Evolutionary conservation across 176 grass and related monocot species (phyloP).

Genomic region (Alloteropsis semialata): DNA sequence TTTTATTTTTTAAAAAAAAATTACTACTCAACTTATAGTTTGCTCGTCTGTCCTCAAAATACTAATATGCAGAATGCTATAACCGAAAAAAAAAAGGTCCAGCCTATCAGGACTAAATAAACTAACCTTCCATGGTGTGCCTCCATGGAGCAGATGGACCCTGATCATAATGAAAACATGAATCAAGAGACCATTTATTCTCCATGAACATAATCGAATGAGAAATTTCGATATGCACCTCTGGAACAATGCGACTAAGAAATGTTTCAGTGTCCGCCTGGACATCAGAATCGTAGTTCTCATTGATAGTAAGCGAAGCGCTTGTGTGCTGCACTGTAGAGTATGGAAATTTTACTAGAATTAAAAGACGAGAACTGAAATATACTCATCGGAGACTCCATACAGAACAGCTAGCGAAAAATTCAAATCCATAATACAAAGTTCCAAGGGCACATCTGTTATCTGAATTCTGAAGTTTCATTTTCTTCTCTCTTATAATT

Average conservation of each 20-base stretch:
- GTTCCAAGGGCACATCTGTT: not conserved
- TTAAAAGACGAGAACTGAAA: constrained; percentile 2
- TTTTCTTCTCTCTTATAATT: not conserved
- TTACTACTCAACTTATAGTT: not conserved
- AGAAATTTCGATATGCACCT: constrained; percentile 38
- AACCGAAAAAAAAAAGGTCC: not conserved
- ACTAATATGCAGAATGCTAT: not conserved
- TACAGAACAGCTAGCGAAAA: not conserved
- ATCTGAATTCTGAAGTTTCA: not conserved
- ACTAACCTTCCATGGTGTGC: constrained; percentile 87
- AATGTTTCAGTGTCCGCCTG: constrained; percentile 95
- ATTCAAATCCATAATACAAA: not conserved
- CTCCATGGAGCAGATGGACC: constrained; percentile 94
- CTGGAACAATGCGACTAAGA: constrained; percentile 86
- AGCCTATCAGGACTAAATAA: not conserved
- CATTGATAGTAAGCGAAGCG: constrained; percentile 94
- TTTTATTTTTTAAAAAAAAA: not conserved
- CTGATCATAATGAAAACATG: constrained; percentile 34
- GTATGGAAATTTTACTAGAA: constrained; percentile 6
- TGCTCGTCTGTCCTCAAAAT: not conserved
- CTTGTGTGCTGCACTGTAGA: constrained; percentile 97
- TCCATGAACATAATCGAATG: constrained; percentile 13
- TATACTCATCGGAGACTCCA: not conserved
- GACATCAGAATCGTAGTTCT: constrained; percentile 94
- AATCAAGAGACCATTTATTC: not conserved